Evolutionary conservation across 805 yeast species (phyloP), one percentile per base, ranked within the genome.

Genomic region (Isabelozyma heimii): DNA sequence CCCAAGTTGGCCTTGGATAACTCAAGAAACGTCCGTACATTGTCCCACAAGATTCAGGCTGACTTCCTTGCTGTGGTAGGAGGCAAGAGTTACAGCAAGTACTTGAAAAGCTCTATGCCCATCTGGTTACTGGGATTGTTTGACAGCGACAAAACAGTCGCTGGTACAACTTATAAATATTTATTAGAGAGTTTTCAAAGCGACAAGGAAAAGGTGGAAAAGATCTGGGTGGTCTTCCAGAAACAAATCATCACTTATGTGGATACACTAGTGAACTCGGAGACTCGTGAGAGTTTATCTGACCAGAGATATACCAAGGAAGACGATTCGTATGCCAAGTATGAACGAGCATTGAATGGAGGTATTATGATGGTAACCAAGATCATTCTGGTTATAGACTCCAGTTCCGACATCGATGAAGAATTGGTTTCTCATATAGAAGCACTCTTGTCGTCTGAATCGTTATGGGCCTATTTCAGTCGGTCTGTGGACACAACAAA

Each of bases 1-100:
- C 86, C 97, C 0, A 89, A 90, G 59, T 69, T 91, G 27, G 77
- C 94, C 1, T 74, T 86, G 5, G 94, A 88, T 52, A 81, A 80
- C 47, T 83, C 91, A 2, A 81, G 85, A 53, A 67, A 69, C 12
- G 87, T 90, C 1, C 75, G 97, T 48, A 49, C 69, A 8, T 60
- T 75, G 15, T 64, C 90, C 3, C 96, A 90, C 60, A 81, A 79
- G 50, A 72, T 84, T 3, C 91, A 91, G 45, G 79, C 86, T 1
- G 63, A 61, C 14, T 63, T 65, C 39, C 58, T 72, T 46, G 51
- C 55, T 17, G 71, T 83, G 38, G 82, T 87, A 38, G 78, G 77
- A 5, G 73, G 75, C 5, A 89, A 84, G 55, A 67, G 69, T 39
- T 81, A 81, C 48, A 71, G 84, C 24, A 87, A 82, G 54, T 86